Base-by-base conservation (phyloP, 805 yeast genomes). In the Yamadazyma takamatsuzukensis region DNA sequence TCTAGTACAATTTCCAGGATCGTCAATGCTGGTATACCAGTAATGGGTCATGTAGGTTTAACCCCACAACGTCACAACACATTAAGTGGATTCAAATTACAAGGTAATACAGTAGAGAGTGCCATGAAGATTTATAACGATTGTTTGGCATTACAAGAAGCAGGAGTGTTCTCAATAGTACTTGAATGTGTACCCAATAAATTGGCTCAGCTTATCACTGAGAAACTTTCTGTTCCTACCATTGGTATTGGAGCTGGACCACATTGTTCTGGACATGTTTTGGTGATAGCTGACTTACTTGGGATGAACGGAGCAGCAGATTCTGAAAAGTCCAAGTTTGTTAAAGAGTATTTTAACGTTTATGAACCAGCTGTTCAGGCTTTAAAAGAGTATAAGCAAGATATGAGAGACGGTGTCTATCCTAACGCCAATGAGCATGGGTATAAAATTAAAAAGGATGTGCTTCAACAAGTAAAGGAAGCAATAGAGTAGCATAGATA, bases 211-310 rank as follows among this genome's bases (percentile, higher is more conserved):
- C 62, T 65, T 35, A 76, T 93, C 18, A 83, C 96, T 0, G 53
- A 66, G 2, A 61, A 64, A 10, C 53, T 88, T 19, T 31, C 53
- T 1, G 67, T 90, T 1, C 97, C 97, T 0, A 84, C 94, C 1
- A 88, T 90, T 44, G 98, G 98, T 3, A 90, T 90, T 30, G 98
- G 98, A 4, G 96, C 97, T 0, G 97, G 98, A 0, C 74, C 78
- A 15, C 61, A 62, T 6, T 81, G 90, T 6, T 75, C 84, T 21
- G 97, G 96, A 0, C 97, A 93, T 56, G 96, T 90, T 1, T 68
- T 90, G 23, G 98, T 90, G 0, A 79, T 83, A 55, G 75, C 85
- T 4, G 98, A 90, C 53, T 49, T 85, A 59, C 61, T 90, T 19
- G 96, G 96, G 1, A 75, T 81, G 84, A 64, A 67, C 30, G 76